Percentiles rank a stretch among this genome's conserved stretches.
phyloP scores from a whole-genome alignment of 2,329 filamentous ascomycete genomes.

The Sclerotinia sclerotiorum region DNA sequence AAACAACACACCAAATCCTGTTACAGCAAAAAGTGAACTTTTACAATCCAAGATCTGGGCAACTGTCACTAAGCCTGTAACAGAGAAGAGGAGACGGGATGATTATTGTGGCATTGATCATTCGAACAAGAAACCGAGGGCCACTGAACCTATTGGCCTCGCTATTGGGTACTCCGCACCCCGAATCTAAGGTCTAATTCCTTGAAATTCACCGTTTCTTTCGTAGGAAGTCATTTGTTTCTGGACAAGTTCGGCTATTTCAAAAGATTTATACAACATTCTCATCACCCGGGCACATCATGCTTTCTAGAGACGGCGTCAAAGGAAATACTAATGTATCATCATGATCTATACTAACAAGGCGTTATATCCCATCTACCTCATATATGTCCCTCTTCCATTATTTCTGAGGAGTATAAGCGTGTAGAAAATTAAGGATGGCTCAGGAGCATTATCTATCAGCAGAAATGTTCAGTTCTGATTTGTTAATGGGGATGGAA shows the following conservation, averaged over 20 bases:
- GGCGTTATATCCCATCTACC: not conserved
- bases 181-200: conserved; percentile 16
- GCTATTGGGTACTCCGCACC: conserved; percentile 49
- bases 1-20: conserved; percentile 41
- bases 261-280: not conserved
- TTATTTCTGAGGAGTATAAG: not conserved
- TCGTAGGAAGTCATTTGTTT: not conserved
- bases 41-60: conserved; percentile 65
- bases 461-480: not conserved
- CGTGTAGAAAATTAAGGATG: not conserved
- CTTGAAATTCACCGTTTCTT: too few relatives aligned
- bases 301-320: not conserved
- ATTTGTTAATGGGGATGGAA: not conserved
- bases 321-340: not conserved
- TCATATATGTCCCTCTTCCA: not conserved
- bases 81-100: conserved; percentile 42
- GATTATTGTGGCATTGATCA: conserved; percentile 25
- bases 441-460: not conserved
- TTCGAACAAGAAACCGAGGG: conserved; percentile 51
- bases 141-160: conserved; percentile 51
- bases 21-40: conserved; percentile 45
- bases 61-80: conserved; percentile 53
- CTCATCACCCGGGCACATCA: not conserved
- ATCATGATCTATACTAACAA: not conserved
- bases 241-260: not conserved